phyloP scores from a whole-genome alignment of 176 grass and related monocot species.

The Oryza punctata region DNA sequence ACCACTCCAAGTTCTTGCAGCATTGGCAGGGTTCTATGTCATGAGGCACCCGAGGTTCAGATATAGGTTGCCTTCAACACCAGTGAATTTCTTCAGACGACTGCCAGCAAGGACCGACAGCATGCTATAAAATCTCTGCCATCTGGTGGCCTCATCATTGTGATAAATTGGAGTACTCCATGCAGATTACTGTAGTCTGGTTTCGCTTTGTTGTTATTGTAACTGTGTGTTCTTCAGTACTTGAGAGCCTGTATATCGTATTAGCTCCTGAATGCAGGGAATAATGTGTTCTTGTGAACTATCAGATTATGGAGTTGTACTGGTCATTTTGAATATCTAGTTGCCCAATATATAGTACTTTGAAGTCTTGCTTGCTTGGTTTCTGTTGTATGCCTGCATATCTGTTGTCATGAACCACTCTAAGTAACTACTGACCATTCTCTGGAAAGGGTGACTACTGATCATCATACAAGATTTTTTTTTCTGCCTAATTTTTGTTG shows the following conservation, averaged over 20 bases:
- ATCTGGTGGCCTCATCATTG: conserved; percentile 22
- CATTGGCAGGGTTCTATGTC: conserved; percentile 73
- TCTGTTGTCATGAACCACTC: neutral
- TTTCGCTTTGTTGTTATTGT: conserved; percentile 33
- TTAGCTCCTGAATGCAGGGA: conserved; percentile 33
- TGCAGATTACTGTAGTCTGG: conserved; percentile 18
- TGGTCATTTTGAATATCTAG: conserved; percentile 12
- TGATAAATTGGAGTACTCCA: conserved; percentile 28
- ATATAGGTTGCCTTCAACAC: conserved; percentile 71
- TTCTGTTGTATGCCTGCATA: neutral
- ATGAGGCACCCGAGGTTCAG: conserved; percentile 97
- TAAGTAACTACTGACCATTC: no score
- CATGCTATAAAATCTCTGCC: conserved; percentile 62
- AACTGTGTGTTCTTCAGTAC: conserved; percentile 35
- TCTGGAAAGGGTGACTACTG: no score
- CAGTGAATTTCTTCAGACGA: conserved; percentile 83
- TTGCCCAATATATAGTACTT: neutral
- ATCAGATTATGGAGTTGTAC: conserved; percentile 10
- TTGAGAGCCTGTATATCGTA: conserved; percentile 34
- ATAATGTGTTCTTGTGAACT: conserved; percentile 38
- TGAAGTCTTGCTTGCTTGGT: neutral
- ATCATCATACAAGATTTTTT: neutral
- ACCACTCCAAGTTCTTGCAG: conserved; percentile 82
- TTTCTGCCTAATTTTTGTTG: neutral
- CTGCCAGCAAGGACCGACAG: conserved; percentile 83